These are phyloP conservation scores for Leishmania aethiopica DNA, from an alignment of 208 protist species.

Conservation along the genomic window DNA sequence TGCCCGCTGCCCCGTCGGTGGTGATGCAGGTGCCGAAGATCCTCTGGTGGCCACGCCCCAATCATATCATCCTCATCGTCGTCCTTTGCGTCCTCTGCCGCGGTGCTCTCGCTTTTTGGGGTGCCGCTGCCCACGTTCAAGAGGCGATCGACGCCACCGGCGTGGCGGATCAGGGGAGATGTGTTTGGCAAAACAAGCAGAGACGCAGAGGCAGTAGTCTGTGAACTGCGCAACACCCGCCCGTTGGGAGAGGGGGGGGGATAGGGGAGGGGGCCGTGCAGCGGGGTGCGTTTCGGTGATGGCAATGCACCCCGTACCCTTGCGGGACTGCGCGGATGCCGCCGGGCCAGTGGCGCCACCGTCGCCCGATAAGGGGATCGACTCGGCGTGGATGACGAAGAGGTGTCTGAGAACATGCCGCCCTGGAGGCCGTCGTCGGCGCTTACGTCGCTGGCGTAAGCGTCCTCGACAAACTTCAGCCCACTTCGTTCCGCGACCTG, in stretches of 20 bases:
- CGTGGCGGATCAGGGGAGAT: too few species aligned
- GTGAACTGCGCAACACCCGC: neutral
- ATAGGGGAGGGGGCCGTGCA: conserved; percentile 15
- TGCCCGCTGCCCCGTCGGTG: conserved; percentile 42
- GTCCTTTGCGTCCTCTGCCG: conserved; percentile 4
- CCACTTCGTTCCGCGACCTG: conserved; percentile 27
- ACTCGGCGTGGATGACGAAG: neutral
- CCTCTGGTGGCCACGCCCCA: conserved; percentile 3
- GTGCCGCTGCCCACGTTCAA: neutral
- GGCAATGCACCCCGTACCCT: neutral
- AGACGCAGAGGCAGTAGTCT: neutral
- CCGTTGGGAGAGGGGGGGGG: neutral
- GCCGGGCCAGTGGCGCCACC: neutral
- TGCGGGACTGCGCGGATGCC: neutral
- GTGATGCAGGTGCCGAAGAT: conserved; percentile 36
- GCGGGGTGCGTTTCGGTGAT: conserved; percentile 2
- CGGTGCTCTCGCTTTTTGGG: neutral
- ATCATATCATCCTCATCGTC: conserved; percentile 13
- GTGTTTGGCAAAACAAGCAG: neutral
- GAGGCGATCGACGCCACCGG: neutral
- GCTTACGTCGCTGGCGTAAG: conserved; percentile 30
- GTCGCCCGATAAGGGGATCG: neutral
- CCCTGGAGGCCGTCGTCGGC: neutral
- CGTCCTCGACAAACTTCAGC: conserved; percentile 45
- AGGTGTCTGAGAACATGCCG: neutral